phyloP scores from a whole-genome alignment of 352 stramenopile genomes.

The Pelagophyceae sp. region DNA sequence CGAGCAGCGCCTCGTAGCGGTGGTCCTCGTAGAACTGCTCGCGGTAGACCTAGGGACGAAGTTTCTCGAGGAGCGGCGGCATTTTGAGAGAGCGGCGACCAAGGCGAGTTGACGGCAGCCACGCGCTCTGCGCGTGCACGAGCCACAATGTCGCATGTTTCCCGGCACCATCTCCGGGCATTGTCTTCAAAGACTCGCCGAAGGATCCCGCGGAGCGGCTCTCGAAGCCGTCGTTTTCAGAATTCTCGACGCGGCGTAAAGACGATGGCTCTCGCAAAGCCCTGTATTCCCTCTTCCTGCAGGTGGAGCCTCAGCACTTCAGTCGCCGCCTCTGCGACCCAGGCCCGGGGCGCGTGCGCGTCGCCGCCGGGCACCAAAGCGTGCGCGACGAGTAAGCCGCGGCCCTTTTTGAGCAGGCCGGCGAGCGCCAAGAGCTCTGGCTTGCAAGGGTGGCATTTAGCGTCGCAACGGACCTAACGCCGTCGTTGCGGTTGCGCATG shows the following conservation, averaged over 20 bases:
- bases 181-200: too few species aligned
- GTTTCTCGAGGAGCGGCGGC: too few species aligned
- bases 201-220: too few species aligned
- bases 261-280: constrained; percentile 33
- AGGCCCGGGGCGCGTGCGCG: constrained; percentile 23
- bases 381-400: constrained; percentile 43
- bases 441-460: constrained; percentile 21
- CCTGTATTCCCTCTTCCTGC: constrained; percentile 45
- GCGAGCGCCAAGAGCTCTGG: constrained; percentile 46
- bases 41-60: too few species aligned
- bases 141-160: too few species aligned
- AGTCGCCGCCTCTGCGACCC: constrained; percentile 23
- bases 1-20: constrained; percentile 27
- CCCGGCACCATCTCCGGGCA: too few species aligned
- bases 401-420: constrained; percentile 52
- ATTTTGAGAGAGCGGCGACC: too few species aligned
- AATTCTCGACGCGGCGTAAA: too few species aligned
- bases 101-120: too few species aligned
- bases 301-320: constrained; percentile 45
- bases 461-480: background rate
- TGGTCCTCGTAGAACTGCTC: constrained; percentile 22
- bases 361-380: constrained; percentile 37
- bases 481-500: too few species aligned
- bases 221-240: too few species aligned
- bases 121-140: too few species aligned